Conservation (phyloP, 192 early-diverging fungal species). For the Piromyces finnis region DNA sequence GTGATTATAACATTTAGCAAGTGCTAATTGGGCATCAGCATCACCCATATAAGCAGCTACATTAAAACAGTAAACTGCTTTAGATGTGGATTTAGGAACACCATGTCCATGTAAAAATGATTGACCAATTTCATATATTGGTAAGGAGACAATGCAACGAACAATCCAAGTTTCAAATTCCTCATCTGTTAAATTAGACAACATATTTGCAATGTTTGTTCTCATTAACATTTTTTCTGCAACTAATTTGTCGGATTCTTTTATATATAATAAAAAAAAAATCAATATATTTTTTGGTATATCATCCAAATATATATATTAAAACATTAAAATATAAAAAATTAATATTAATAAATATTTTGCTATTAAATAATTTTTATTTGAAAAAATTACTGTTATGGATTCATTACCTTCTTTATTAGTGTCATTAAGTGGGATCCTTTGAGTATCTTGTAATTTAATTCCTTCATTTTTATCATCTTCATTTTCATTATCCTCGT, state of each 20-base stretch:
- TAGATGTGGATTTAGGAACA: constrained; percentile 46
- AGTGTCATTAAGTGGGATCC: no score
- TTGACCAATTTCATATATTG: constrained; percentile 61
- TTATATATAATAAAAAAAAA: no score
- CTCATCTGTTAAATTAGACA: not conserved
- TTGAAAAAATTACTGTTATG: no score
- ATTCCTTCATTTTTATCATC: no score
- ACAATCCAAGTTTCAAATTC: not conserved
- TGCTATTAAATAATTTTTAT: no score
- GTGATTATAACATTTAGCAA: constrained; percentile 54
- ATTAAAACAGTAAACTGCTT: constrained; percentile 62
- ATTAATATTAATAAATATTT: no score
- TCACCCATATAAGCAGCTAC: constrained; percentile 64
- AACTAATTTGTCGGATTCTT: not conserved
- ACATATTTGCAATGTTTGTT: not conserved
- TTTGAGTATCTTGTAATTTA: no score
- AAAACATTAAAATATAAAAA: no score
- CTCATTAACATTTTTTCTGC: not conserved
- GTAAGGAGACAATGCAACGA: not conserved
- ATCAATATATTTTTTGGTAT: no score
- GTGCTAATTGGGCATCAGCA: constrained; percentile 54
- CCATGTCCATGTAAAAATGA: constrained; percentile 71
- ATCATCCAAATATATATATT: no score
- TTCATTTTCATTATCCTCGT: no score
- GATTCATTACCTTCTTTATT: no score